Base-by-base conservation (phyloP, 116 monocot species). In the Posidonia oceanica region DNA sequence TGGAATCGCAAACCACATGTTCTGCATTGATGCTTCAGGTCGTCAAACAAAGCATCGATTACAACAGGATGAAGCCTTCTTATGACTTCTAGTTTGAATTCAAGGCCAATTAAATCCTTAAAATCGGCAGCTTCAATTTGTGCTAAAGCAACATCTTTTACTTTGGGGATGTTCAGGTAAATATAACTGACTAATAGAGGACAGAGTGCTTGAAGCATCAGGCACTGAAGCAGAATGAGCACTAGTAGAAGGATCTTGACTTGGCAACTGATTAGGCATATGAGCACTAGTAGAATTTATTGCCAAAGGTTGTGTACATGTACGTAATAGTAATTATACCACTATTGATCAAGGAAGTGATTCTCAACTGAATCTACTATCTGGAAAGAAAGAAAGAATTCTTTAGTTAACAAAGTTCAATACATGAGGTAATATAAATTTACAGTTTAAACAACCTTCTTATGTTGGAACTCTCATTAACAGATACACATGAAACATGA, bases 11-110 rank as follows among this genome's bases (percentile, higher is more conserved):
- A 57, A 16, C 87, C 87, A 73, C 90, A 90, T 48, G 10, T 56
- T 51, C 42, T 62, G 70, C 87, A 84, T 48, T 83, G 87, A 73
- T 77, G 70, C 61, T 76, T 76, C 68, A 87, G 59, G 61, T 80
- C 77, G 73, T 80, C 85, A 75, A 79, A 83, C 2, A 91, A 75
- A 40, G 75, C 62, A 73, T 64, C 68, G 37, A 87, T 72, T 40
- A 87, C 87, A 3, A 23, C 48, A 66, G 70, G 83, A 69, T 85
- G 80, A 72, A 75, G 71, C 54, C 80, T 75, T 1, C 82, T 78
- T 22, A 91, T 63, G 23, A 91, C 75, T 53, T 87, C 85, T 55
- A 83, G 77, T 40, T 75, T 87, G 67, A 91, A 87, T 38, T 84
- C 72, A 37, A 79, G 38, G 63, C 90, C 90, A 63, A 86, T 72